These are phyloP conservation scores for Ilyonectria mors-panacis DNA, from an alignment of 2,329 filamentous ascomycete species.

Conservation along the genomic window DNA sequence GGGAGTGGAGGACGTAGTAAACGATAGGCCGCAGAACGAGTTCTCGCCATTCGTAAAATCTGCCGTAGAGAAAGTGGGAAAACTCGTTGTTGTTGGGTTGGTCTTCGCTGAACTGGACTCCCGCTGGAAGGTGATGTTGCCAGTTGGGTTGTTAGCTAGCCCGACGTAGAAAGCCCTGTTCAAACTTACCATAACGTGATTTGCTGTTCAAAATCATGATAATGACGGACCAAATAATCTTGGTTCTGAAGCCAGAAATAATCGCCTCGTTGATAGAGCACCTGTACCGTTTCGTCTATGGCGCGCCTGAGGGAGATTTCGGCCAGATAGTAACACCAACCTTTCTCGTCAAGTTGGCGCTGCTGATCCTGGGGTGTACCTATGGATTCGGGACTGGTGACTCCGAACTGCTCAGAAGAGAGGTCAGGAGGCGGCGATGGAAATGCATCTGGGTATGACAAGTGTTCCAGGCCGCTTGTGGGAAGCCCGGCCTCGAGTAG, in stretches of 20 bases:
- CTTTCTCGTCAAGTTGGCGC: conserved; percentile 27
- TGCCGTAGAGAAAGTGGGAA: conserved; percentile 22
- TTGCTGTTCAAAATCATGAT: conserved; percentile 30
- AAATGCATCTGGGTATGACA: conserved; percentile 28
- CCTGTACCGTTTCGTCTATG: conserved; percentile 27
- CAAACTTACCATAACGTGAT: conserved; percentile 22
- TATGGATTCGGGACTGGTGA: neutral
- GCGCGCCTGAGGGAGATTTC: conserved; percentile 28
- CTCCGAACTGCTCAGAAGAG: neutral
- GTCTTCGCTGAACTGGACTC: conserved; percentile 23
- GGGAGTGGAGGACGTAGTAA: conserved; percentile 26
- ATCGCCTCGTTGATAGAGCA: conserved; percentile 20
- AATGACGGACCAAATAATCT: conserved; percentile 20
- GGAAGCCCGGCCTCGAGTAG: conserved; percentile 22
- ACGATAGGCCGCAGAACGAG: conserved; percentile 28
- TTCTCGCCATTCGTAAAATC: conserved; percentile 30
- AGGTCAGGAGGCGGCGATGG: conserved; percentile 23
- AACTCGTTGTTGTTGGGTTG: conserved; percentile 23
- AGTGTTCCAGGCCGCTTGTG: conserved; percentile 21
- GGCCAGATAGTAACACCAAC: conserved; percentile 33
- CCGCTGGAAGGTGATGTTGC: conserved; percentile 22
- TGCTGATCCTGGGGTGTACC: conserved; percentile 12
- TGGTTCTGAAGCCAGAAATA: conserved; percentile 30
- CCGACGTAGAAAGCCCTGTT: neutral
- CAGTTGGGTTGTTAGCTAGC: neutral